phyloP scores from a whole-genome alignment of 345 rosid species.

The Bruguiera gymnorhiza region DNA sequence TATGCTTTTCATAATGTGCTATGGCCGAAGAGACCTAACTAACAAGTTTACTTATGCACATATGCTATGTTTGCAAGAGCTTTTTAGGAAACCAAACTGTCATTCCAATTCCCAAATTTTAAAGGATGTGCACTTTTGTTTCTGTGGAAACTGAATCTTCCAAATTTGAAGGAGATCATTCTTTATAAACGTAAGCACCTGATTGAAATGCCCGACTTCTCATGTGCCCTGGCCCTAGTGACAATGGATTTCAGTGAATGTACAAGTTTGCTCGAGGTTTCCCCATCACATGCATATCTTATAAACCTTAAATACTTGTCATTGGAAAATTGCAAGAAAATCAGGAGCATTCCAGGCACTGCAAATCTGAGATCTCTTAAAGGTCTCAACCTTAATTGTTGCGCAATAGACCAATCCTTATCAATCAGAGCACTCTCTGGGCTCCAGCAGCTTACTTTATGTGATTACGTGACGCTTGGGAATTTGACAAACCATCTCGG shows the following conservation, averaged over 20 bases:
- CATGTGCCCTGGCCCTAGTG: background rate
- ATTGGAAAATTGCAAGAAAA: background rate
- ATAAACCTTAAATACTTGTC: background rate
- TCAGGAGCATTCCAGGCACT: background rate
- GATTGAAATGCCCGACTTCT: constrained; percentile 1
- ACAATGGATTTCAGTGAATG: background rate
- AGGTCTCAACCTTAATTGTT: constrained; percentile 1
- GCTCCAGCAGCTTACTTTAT: background rate
- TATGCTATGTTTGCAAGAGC: too few relatives aligned
- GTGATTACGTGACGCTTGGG: constrained; percentile 6
- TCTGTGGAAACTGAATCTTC: background rate
- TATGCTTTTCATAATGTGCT: too few relatives aligned
- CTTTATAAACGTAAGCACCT: background rate
- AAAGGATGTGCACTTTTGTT: too few relatives aligned
- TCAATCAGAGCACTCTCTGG: too few relatives aligned
- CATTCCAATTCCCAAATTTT: too few relatives aligned
- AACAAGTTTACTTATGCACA: too few relatives aligned
- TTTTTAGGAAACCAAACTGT: too few relatives aligned
- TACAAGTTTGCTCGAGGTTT: constrained; percentile 3
- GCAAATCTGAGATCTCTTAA: background rate
- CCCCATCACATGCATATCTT: constrained; percentile 6
- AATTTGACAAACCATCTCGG: constrained; percentile 1
- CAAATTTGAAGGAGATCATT: constrained; percentile 4
- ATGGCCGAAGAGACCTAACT: too few relatives aligned
- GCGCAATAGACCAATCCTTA: background rate